Percentiles rank a stretch among this genome's conserved stretches.
These are phyloP conservation scores for Rhododendron griersonianum DNA, from an alignment of 148 eudicot genomes.

Conservation along the genomic window DNA sequence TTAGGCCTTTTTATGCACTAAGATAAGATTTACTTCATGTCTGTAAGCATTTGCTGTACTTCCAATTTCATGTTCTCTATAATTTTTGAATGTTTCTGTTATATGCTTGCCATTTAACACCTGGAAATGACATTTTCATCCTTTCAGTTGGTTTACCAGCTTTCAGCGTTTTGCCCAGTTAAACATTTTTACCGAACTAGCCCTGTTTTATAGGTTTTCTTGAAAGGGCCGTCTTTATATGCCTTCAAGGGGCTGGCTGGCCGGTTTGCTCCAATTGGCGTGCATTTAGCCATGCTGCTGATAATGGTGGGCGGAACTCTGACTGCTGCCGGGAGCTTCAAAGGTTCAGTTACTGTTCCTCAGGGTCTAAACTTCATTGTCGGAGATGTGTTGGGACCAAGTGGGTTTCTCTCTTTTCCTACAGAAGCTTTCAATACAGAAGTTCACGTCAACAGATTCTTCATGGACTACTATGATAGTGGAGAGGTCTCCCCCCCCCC, in stretches of 20 bases:
- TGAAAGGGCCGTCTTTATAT: slow-evolving; percentile 84
- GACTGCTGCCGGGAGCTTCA: slow-evolving; percentile 92
- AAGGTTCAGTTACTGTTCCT: slow-evolving; percentile 87
- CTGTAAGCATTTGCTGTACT: not conserved
- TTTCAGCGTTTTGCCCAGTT: not conserved
- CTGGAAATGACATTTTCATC: not conserved
- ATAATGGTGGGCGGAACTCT: slow-evolving; percentile 94
- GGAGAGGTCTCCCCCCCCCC: slow-evolving; percentile 63
- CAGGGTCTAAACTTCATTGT: slow-evolving; percentile 88
- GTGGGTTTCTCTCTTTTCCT: slow-evolving; percentile 80
- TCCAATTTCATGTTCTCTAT: not conserved
- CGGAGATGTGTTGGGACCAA: slow-evolving; percentile 85
- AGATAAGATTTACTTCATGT: not conserved
- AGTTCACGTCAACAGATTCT: slow-evolving; percentile 84
- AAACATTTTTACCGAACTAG: not conserved
- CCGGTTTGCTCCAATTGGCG: slow-evolving; percentile 93
- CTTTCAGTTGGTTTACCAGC: not conserved
- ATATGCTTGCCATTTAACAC: not conserved
- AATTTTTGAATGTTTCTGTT: not conserved
- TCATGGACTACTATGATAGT: slow-evolving; percentile 87
- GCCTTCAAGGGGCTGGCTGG: slow-evolving; percentile 96
- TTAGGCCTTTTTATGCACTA: not conserved
- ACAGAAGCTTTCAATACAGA: slow-evolving; percentile 77
- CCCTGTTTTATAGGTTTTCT: slow-evolving; percentile 50
- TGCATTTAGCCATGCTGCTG: slow-evolving; percentile 80